Evolutionary conservation across 2,329 filamentous ascomycete genomes (phyloP).

Genomic region (Biscogniauxia sp.): DNA sequence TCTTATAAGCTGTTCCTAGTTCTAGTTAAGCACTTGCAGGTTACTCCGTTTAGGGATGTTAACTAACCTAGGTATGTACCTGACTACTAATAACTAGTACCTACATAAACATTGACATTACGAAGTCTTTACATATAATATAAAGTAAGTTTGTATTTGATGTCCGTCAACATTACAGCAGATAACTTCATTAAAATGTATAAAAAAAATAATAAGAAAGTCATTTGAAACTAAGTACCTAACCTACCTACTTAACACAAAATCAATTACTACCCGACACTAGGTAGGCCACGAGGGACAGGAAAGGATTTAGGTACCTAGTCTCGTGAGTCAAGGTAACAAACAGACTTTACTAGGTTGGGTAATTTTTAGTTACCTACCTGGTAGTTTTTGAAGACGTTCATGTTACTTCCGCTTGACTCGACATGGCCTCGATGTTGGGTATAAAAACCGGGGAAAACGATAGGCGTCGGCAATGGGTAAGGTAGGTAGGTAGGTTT

Average conservation of each 20-base stretch:
- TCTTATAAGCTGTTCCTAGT: neutral
- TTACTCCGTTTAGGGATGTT: neutral
- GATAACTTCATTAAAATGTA: too few species aligned
- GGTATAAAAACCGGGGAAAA: neutral
- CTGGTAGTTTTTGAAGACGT: neutral
- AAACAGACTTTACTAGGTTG: too few species aligned
- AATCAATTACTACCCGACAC: neutral
- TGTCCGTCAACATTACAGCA: too few species aligned
- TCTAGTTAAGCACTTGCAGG: neutral
- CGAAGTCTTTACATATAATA: too few species aligned
- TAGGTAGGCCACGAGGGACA: slow-evolving; percentile 4
- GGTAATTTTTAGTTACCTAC: neutral
- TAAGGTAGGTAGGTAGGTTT: neutral
- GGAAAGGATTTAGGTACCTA: neutral
- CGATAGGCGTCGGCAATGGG: too few species aligned
- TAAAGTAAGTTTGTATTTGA: too few species aligned
- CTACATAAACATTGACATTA: too few species aligned
- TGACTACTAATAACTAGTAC: too few species aligned
- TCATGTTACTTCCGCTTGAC: neutral
- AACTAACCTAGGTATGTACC: neutral
- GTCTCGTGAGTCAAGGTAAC: neutral
- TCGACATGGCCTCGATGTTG: neutral
- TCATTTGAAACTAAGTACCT: slow-evolving; percentile 6
- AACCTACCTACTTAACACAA: too few species aligned
- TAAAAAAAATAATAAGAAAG: neutral